Evolutionary conservation across 2,329 filamentous ascomycete genomes (phyloP), one percentile per base, ranked within the genome.

Genomic region (Pseudogymnoascus sp.): DNA sequence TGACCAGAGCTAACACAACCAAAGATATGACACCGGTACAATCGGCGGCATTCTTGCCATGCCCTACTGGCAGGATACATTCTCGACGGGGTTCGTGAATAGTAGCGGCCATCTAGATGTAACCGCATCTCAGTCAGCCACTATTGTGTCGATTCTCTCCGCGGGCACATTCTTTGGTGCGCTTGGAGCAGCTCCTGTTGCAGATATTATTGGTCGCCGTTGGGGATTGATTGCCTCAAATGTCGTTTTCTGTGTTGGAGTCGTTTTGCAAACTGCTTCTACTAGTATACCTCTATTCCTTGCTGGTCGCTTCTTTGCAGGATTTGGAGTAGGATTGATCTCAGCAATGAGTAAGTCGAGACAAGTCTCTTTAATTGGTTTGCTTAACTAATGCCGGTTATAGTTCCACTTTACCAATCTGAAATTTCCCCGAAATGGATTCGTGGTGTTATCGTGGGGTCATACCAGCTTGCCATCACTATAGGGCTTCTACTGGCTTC

Each of bases 391-490:
- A 41, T 59, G 54, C 5, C 39, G 17, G 21, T 54, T 64, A 84
- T 88, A 59, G 84, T 92, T 41, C 88, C 88, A 17, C 76, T 92
- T 7, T 92, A 92, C 71, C 88, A 92, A 73, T 91, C 88, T 1
- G 89, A 92, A 74, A 91, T 90, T 78, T 85, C 88, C 0, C 89
- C 89, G 1, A 90, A 90, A 76, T 92, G 88, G 88, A 89, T 92
- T 69, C 81, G 89, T 73, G 89, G 89, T 66, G 84, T 86, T 3
- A 79, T 91, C 7, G 87, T 92, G 60, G 89, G 87, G 71, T 83
- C 84, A 59, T 92, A 91, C 72, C 87, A 92, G 74, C 77, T 90
- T 29, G 88, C 87, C 54, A 92, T 92, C 70, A 92, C 89, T 0
- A 74, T 86, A 39, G 89, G 89, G 39, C 78, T 92, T 5, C 76